phyloP scores from a whole-genome alignment of 108 stramenopile genomes.

The Skeletonema potamos region DNA sequence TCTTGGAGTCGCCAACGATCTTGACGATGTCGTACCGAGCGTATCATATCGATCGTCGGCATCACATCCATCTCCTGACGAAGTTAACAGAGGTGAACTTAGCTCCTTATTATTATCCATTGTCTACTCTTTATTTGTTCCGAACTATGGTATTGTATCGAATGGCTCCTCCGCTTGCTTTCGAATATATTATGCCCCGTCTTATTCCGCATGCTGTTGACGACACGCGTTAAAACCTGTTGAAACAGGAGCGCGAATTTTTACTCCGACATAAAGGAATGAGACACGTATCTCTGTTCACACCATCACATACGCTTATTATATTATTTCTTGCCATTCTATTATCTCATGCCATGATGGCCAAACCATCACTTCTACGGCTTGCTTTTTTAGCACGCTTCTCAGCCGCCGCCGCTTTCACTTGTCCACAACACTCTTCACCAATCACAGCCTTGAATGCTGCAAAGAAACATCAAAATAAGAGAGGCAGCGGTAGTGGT shows the following conservation, averaged over 20 bases:
- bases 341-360: no score
- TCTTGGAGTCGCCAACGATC: background rate
- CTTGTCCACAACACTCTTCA: background rate
- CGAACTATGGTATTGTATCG: no score
- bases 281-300: no score
- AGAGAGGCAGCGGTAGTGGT: slow-evolving; percentile 16
- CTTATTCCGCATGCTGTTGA: no score
- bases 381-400: background rate
- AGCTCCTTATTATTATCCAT: background rate
- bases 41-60: background rate
- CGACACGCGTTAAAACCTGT: no score
- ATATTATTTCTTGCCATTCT: no score
- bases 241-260: no score
- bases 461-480: slow-evolving; percentile 20
- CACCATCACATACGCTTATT: no score
- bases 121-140: background rate
- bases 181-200: no score
- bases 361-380: background rate
- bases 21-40: background rate
- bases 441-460: background rate
- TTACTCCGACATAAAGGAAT: background rate
- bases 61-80: background rate
- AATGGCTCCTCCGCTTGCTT: no score
- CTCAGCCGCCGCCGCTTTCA: background rate
- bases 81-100: background rate